phyloP scores from a whole-genome alignment of 2,329 filamentous ascomycete genomes.

The Verticillium nonalfalfae region DNA sequence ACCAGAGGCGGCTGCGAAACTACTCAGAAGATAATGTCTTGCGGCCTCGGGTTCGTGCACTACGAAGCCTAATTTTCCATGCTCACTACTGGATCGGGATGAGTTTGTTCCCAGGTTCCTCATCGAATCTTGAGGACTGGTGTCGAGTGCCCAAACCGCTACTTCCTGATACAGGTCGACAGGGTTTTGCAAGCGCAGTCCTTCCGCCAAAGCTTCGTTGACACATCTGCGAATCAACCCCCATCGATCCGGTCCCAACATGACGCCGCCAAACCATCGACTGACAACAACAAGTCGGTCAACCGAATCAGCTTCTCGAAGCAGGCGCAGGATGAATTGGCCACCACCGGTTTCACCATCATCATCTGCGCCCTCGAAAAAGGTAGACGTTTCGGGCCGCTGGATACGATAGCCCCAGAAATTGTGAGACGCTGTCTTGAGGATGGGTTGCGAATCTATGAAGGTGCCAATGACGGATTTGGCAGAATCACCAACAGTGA shows the following conservation, averaged over 20 bases:
- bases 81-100: neutral
- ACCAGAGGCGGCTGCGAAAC: conserved; percentile 41
- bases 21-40: conserved; percentile 48
- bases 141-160: conserved; percentile 55
- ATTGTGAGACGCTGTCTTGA: conserved; percentile 53
- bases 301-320: conserved; percentile 43
- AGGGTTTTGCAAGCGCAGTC: conserved; percentile 26
- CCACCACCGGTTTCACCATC: conserved; percentile 58
- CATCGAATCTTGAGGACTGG: conserved; percentile 10
- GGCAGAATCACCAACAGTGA: conserved; percentile 32
- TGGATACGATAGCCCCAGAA: conserved; percentile 44
- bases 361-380: conserved; percentile 47
- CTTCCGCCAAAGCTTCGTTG: conserved; percentile 46
- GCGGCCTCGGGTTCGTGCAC: conserved; percentile 71
- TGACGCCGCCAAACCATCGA: conserved; percentile 55
- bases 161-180: conserved; percentile 28
- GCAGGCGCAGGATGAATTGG: conserved; percentile 45
- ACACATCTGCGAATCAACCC: conserved; percentile 54
- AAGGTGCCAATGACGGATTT: conserved; percentile 38
- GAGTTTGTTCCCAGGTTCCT: neutral
- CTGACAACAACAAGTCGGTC: conserved; percentile 53
- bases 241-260: conserved; percentile 58
- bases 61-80: conserved; percentile 44
- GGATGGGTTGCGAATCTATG: conserved; percentile 37
- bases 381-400: conserved; percentile 3